phyloP scores from a whole-genome alignment of 768 basidiomycete genomes.

The Neoboletus brunneissimus region DNA sequence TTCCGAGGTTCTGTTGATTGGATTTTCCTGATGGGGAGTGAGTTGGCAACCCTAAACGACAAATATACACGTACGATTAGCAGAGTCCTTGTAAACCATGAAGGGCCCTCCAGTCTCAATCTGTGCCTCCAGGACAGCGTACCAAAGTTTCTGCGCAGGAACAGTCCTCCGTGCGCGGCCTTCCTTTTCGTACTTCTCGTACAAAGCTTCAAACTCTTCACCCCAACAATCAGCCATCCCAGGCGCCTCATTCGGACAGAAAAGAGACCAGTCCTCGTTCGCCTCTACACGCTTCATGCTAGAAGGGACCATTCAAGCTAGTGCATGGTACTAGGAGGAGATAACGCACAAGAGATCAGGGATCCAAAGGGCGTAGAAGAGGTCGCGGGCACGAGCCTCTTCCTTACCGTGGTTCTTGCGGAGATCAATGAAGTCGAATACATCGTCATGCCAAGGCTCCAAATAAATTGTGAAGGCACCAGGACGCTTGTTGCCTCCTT shows the following conservation, averaged over 20 bases:
- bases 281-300: conserved; percentile 97
- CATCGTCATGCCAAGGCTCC: conserved; percentile 97
- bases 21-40: conserved; percentile 69
- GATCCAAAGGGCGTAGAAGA: conserved; percentile 99
- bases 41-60: background rate
- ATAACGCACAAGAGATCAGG: conserved; percentile 85
- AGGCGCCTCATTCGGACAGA: conserved; percentile 97
- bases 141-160: conserved; percentile 98
- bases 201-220: conserved; percentile 84
- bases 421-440: conserved; percentile 96
- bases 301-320: background rate
- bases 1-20: conserved; percentile 97
- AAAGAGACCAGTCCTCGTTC: conserved; percentile 89
- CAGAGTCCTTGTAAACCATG: conserved; percentile 98
- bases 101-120: conserved; percentile 99
- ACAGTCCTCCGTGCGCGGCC: conserved; percentile 81
- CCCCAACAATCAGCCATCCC: conserved; percentile 85
- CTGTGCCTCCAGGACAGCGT: conserved; percentile 93
- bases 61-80: conserved; percentile 63
- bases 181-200: conserved; percentile 85
- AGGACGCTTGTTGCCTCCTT: conserved; percentile 98
- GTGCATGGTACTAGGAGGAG: background rate
- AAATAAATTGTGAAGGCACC: conserved; percentile 98
- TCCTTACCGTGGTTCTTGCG: conserved; percentile 99
- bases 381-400: conserved; percentile 91